Evolutionary conservation across 2,329 filamentous ascomycete genomes (phyloP), one percentile per base, ranked within the genome.

Genomic region (Ophiostoma tasmaniense): DNA sequence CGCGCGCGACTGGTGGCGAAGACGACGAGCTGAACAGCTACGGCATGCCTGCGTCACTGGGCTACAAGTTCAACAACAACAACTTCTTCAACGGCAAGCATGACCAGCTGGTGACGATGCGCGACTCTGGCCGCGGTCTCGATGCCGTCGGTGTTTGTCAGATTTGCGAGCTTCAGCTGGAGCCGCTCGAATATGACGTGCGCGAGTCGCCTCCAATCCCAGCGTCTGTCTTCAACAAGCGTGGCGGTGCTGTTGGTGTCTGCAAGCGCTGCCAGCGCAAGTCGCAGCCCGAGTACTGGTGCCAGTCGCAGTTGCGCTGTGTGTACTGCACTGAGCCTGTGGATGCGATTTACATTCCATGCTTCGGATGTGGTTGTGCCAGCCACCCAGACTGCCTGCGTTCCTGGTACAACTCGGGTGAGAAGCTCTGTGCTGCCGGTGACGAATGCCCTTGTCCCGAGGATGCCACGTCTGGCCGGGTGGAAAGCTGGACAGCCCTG

Each of bases 61-160:
- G 35, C 62, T 25, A 65, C 62, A 37, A 62, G 42, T 80, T 81
- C n/a, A 75, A 74, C 6, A 74, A 75, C 66, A 75, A 77, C 22
- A 79, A 74, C 22, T 37, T 65, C 8, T 65, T 65, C 37, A 39
- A 45, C 22, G 64, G 73, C 39, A 86, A 85, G 74, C 85, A 82
- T 73, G 82, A 85, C 52, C 80, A 84, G 66, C 78, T 85, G 10
- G 79, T 83, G 35, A 79, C 81, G 2, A 75, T 86, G n/a, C 75
- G 84, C 30, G 76, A 81, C 10, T 85, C 84, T 0, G 82, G 81
- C 2, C 84, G 84, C 22, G 87, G 87, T 2, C 81, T 90, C 10
- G 87, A 89, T 73, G 83, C 89, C 2, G 86, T 84, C 0, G 87
- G 87, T 50, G 81, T 89, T 66, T 90, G 87, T 73, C 84, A 84